Evolutionary conservation across 805 yeast species (phyloP).

Genomic region (Metahyphopichia silvanorum): DNA sequence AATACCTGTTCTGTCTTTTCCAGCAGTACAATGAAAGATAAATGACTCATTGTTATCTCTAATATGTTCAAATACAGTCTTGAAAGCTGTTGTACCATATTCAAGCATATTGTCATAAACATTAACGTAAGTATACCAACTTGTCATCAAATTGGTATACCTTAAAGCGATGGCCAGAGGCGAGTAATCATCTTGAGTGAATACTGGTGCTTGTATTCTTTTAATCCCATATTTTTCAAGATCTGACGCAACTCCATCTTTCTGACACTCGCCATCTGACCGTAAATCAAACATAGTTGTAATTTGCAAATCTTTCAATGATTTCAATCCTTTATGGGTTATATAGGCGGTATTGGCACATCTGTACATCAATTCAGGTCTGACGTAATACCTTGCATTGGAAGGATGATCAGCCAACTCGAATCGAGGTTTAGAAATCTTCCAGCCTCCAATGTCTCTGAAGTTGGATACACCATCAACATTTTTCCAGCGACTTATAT

Average conservation of each 20-base stretch:
- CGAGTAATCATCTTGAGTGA: slow-evolving; percentile 49
- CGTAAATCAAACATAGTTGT: slow-evolving; percentile 65
- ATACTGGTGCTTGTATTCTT: slow-evolving; percentile 57
- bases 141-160: slow-evolving; percentile 50
- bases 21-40: slow-evolving; percentile 78
- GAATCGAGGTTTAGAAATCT: slow-evolving; percentile 29
- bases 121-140: slow-evolving; percentile 59
- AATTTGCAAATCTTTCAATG: slow-evolving; percentile 44
- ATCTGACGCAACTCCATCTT: slow-evolving; percentile 39
- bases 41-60: slow-evolving; percentile 51
- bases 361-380: slow-evolving; percentile 55
- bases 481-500: slow-evolving; percentile 53
- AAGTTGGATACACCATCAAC: slow-evolving; percentile 71
- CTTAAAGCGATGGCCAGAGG: slow-evolving; percentile 63
- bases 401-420: slow-evolving; percentile 5
- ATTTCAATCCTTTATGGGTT: slow-evolving; percentile 46
- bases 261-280: slow-evolving; percentile 52
- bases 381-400: slow-evolving; percentile 37
- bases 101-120: slow-evolving; percentile 60
- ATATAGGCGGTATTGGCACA: slow-evolving; percentile 58
- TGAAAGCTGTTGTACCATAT: slow-evolving; percentile 47
- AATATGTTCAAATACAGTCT: slow-evolving; percentile 50
- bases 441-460: slow-evolving; percentile 81
- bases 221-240: slow-evolving; percentile 41
- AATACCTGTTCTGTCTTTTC: slow-evolving; percentile 83